phyloP scores from a whole-genome alignment of 192 early-diverging fungal genomes.

The Gonapodya sp. region DNA sequence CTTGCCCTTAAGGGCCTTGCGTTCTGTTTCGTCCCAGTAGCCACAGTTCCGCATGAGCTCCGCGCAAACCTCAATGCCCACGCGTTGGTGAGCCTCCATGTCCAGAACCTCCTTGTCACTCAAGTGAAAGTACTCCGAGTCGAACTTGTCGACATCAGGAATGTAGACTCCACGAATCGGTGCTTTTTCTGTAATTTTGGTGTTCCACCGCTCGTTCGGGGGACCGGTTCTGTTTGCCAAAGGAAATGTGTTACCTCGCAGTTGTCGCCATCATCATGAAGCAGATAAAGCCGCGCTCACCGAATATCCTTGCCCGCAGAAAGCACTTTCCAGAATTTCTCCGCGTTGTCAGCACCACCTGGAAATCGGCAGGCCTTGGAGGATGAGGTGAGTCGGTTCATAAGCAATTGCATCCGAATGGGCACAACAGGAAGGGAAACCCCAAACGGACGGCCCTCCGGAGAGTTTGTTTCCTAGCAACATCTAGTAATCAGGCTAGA shows the following conservation, averaged over 20 bases:
- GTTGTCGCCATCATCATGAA: background rate
- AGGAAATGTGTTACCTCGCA: background rate
- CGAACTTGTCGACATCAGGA: background rate
- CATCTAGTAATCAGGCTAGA: too few relatives aligned
- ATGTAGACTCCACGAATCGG: conserved; percentile 6
- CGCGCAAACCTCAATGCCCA: background rate
- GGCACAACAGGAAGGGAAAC: too few relatives aligned
- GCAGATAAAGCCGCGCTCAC: background rate
- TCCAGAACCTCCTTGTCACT: background rate
- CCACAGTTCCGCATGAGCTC: background rate
- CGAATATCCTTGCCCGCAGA: background rate
- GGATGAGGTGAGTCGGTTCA: background rate
- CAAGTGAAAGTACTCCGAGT: background rate
- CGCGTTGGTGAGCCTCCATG: conserved; percentile 5
- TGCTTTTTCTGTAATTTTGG: background rate
- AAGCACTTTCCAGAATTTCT: background rate
- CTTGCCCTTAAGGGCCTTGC: background rate
- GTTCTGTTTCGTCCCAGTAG: background rate
- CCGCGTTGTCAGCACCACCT: background rate
- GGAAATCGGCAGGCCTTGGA: background rate
- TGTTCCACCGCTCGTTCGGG: background rate
- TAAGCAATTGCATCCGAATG: background rate
- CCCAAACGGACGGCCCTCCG: too few relatives aligned
- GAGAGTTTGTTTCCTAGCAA: too few relatives aligned
- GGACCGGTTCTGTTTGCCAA: background rate